Conservation (phyloP, 257 asterid genomes). For the Solanum sejunctum region DNA sequence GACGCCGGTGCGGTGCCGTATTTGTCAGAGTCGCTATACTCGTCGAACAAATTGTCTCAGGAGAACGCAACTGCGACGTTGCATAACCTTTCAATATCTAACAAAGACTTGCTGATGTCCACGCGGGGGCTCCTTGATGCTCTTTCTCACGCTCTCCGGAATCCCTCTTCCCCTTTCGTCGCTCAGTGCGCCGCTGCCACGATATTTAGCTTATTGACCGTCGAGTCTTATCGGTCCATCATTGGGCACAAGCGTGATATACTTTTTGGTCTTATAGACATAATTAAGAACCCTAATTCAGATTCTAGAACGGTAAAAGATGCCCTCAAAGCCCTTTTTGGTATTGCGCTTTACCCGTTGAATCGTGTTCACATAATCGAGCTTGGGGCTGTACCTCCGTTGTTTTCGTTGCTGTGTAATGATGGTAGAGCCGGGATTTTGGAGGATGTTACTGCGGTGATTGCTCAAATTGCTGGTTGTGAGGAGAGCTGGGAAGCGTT, state of each 20-base stretch:
- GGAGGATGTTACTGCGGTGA: conserved; percentile 92
- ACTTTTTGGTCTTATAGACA: conserved; percentile 62
- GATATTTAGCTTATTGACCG: conserved; percentile 54
- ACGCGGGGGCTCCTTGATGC: conserved; percentile 81
- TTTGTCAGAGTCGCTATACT: conserved; percentile 71
- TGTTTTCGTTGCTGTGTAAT: conserved; percentile 53
- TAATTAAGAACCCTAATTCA: conserved; percentile 39
- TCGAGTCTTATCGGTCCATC: conserved; percentile 50
- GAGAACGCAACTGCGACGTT: conserved; percentile 91
- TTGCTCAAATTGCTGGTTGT: conserved; percentile 86
- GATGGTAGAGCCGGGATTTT: conserved; percentile 64
- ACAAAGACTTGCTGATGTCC: conserved; percentile 63
- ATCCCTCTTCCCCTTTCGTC: conserved; percentile 57
- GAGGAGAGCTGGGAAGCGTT: conserved; percentile 81
- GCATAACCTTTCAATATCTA: conserved; percentile 68
- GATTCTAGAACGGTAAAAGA: conserved; percentile 67
- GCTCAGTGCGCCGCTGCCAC: conserved; percentile 88
- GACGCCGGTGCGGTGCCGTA: conserved; percentile 66
- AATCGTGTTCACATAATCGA: conserved; percentile 72
- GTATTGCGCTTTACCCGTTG: conserved; percentile 51
- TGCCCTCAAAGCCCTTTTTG: conserved; percentile 70
- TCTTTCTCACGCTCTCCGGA: conserved; percentile 81
- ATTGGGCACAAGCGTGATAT: conserved; percentile 90
- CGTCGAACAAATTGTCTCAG: conserved; percentile 41
- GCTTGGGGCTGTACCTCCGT: conserved; percentile 69